Base-by-base conservation (phyloP, 495 filamentous ascomycete genomes). In the Melanomma pulvis-pyrius region DNA sequence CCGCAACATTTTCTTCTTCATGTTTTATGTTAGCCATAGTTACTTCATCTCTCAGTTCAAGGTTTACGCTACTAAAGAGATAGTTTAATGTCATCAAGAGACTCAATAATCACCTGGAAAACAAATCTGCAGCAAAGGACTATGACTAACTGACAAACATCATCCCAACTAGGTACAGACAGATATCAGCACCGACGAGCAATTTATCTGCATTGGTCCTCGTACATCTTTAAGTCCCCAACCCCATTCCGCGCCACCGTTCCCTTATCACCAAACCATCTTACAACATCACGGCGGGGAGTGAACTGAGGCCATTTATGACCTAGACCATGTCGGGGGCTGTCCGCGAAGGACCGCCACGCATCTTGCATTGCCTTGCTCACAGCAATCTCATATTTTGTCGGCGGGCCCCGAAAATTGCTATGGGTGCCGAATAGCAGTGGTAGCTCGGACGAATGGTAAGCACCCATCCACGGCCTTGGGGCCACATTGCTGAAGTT, bases 391-490 rank as follows among this genome's bases (percentile, higher is more conserved):
- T 81, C 79, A 13, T 78, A 71, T n/a, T 54, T 53, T 9, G 76
- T 76, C 11, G 70, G 65, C 39, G 65, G 49, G n/a, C 76, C 74
- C 9, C 68, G 71, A 52, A 73, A 68, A 51, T 75, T 69, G 39
- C 65, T 57, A 49, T 77, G 71, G 5, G 80, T 81, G 0, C 79
- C 81, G 65, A 82, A 81, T 21, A 80, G 53, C 53, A 81, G 67
- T 11, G 78, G 75, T 7, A 83, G 69, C 57, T 83, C 81, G 9
- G 78, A 72, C 21, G 63, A 63, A 62, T 83, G 81, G 65, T 77
- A 81, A 0, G 80, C 77, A 15, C 79, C 80, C 60, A 78, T 65
- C 75, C 74, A 78, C 17, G 68, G 66, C 36, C 66, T 63, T 9
- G 77, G 76, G n/a, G 73, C 65, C 11, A 76, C 55, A 58, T 79